phyloP scores from a whole-genome alignment of 1,139 yeast genomes.

The Barnettozyma hawaiiensis region DNA sequence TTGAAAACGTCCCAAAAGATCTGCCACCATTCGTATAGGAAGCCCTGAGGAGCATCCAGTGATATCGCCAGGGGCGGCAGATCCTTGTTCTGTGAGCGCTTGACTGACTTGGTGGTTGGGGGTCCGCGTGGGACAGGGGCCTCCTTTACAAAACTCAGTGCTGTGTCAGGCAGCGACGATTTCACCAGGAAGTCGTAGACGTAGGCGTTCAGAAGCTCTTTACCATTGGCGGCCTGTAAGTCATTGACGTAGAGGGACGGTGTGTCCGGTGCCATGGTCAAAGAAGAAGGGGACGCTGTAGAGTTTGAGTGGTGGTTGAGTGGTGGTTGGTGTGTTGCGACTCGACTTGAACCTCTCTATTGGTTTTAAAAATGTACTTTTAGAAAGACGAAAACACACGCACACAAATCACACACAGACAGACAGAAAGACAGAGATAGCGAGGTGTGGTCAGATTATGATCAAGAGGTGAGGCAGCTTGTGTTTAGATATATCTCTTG shows the following conservation, averaged over 20 bases:
- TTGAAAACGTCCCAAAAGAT: constrained; percentile 92
- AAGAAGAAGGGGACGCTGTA: neutral
- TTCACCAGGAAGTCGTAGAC: constrained; percentile 82
- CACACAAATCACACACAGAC: no score
- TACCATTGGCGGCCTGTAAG: constrained; percentile 48
- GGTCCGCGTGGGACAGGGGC: constrained; percentile 42
- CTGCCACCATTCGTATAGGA: constrained; percentile 93
- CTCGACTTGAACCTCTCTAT: no score
- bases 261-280: constrained; percentile 1
- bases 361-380: no score
- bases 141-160: constrained; percentile 66
- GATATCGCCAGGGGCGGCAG: constrained; percentile 48
- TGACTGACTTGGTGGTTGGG: constrained; percentile 19
- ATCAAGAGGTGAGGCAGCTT: no score
- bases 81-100: constrained; percentile 29
- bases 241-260: constrained; percentile 33
- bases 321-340: no score
- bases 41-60: constrained; percentile 83
- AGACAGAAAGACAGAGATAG: no score
- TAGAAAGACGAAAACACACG: neutral
- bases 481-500: no score
- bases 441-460: no score
- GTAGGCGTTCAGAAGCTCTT: constrained; percentile 74
- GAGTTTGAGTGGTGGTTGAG: no score
- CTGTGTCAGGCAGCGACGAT: constrained; percentile 65